These are phyloP conservation scores for Citrus unshiu DNA, from an alignment of 345 rosid genomes.

Conservation along the genomic window DNA sequence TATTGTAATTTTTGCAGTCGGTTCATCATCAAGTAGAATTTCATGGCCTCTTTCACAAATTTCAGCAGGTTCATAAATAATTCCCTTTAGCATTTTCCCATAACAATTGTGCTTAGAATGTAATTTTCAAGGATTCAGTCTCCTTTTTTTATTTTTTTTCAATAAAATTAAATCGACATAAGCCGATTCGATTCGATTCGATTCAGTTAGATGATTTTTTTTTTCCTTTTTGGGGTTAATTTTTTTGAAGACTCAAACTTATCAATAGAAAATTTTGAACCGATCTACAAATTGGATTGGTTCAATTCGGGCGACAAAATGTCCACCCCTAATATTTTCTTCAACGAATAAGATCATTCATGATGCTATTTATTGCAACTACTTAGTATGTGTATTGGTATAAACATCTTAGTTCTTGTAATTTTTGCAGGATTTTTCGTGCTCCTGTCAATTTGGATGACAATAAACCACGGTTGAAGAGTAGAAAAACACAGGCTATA, in stretches of 20 bases:
- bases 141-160: too few species aligned
- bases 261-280: too few species aligned
- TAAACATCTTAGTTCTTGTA: too few species aligned
- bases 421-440: conserved; percentile 13
- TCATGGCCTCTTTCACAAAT: conserved; percentile 1
- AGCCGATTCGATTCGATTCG: too few species aligned
- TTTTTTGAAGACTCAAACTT: too few species aligned
- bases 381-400: not conserved
- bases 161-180: too few species aligned
- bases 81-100: too few species aligned
- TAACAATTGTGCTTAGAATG: not conserved
- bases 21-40: conserved; percentile 17
- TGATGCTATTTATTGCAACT: not conserved
- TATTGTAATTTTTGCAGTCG: conserved; percentile 11
- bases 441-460: conserved; percentile 1
- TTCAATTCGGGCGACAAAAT: too few species aligned
- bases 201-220: too few species aligned
- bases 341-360: not conserved
- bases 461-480: not conserved
- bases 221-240: too few species aligned
- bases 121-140: not conserved
- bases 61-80: conserved; percentile 17
- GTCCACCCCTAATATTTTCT: not conserved
- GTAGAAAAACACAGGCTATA: not conserved
- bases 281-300: too few species aligned